Evolutionary conservation across 805 yeast species (phyloP).

Genomic region (Wickerhamomyces subpelliculosus): DNA sequence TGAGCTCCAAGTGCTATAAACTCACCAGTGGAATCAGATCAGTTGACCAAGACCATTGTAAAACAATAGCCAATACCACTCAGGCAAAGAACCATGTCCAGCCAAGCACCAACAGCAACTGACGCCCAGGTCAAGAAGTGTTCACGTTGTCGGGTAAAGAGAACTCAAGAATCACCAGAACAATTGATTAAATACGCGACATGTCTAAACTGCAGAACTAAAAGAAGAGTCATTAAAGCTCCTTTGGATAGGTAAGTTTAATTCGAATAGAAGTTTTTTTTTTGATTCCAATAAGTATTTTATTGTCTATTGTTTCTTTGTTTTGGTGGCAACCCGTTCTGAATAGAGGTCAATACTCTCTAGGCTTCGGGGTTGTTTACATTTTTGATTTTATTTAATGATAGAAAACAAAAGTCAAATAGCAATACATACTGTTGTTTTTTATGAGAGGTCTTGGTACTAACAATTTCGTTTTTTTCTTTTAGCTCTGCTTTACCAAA

Average conservation of each 20-base stretch:
- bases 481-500: conserved; percentile 12
- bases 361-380: background rate
- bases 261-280: background rate
- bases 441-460: too few species aligned
- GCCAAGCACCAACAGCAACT: conserved; percentile 2
- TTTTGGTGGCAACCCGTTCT: background rate
- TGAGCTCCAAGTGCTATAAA: too few species aligned
- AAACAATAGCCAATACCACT: too few species aligned
- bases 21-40: too few species aligned
- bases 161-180: conserved; percentile 26
- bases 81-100: too few species aligned
- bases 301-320: background rate
- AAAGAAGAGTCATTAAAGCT: conserved; percentile 27
- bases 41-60: too few species aligned
- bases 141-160: conserved; percentile 35
- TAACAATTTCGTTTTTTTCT: conserved; percentile 1
- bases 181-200: conserved; percentile 34
- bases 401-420: too few species aligned
- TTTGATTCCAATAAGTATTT: background rate
- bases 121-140: conserved; percentile 28
- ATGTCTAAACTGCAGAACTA: conserved; percentile 31
- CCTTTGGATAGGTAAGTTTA: conserved; percentile 5
- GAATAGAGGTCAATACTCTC: background rate
- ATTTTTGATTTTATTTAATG: background rate
- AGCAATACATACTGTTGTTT: too few species aligned